Base-by-base conservation (phyloP, 1,139 yeast genomes). In the Geotrichum fermentans region DNA sequence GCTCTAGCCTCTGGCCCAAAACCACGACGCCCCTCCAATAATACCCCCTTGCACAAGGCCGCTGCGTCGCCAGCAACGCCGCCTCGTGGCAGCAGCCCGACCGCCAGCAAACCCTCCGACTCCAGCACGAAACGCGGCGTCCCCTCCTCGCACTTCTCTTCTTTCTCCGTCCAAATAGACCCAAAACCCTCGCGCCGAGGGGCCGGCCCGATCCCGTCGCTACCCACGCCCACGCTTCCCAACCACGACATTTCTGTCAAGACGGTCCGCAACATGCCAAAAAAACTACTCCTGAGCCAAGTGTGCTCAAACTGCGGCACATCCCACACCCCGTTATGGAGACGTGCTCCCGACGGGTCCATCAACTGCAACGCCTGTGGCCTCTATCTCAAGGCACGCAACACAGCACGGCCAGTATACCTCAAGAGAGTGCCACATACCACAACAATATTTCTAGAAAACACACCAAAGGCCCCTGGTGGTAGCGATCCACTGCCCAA, bases 301-400 rank as follows among this genome's bases (percentile, higher is more conserved):
- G 72, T 74, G 50, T 79, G 87, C 60, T 73, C 82, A 37, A 81
- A 81, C 62, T 81, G 87, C 60, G 82, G 81, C 5, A 79, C 84
- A n/a, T 76, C 82, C 14, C 73, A 78, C 54, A 81, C 87, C 0
- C 87, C 87, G 2, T 69, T 81, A 10, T 81, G 87, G 87, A 70
- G 87, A 45, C 65, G 87, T 43, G 82, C 85, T 3, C 83, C 84
- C 0, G 78, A 76, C 52, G 84, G 84, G 1, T 77, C 82, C 16
- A 73, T 78, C 40, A 78, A 81, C 38, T 81, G 87, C 64, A 81
- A 81, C 61, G 87, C 87, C n/a, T 81, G 87, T 61, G 87, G 87
- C 1, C 72, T 81, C 41, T 52, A 72, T 52, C 60, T 70, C 41
- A 70, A 70, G 53, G 74, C 75, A 18, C 59, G 74, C 21, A 65